These are phyloP conservation scores for Lyophyllum semitale DNA, from an alignment of 768 basidiomycete genomes.

Conservation along the genomic window DNA sequence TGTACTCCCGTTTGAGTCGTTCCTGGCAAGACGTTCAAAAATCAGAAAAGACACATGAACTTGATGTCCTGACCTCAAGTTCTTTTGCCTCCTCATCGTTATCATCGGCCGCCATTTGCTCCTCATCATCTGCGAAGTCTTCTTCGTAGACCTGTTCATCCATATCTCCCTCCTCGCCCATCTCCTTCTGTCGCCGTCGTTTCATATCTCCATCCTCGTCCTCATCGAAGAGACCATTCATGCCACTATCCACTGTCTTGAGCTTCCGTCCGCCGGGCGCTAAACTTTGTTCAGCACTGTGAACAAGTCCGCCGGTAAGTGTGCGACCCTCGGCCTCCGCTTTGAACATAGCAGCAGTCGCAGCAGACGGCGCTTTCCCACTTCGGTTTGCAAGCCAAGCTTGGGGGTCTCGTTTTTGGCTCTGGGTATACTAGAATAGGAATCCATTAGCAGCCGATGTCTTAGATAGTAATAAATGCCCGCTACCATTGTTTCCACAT, in stretches of 20 bases:
- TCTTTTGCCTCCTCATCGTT: constrained; percentile 88
- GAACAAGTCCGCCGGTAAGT: constrained; percentile 46
- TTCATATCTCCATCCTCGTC: constrained; percentile 59
- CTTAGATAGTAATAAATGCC: constrained; percentile 18
- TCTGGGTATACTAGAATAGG: constrained; percentile 45
- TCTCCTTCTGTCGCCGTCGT: constrained; percentile 54
- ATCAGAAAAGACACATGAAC: background rate
- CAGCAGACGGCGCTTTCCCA: constrained; percentile 59
- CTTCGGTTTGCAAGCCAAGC: constrained; percentile 69
- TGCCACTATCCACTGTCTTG: constrained; percentile 69
- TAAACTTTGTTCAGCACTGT: constrained; percentile 54
- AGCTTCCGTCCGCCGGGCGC: constrained; percentile 71
- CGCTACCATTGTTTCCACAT: constrained; percentile 65
- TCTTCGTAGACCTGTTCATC: constrained; percentile 86
- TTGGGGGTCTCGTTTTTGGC: constrained; percentile 76
- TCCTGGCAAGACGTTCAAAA: constrained; percentile 48
- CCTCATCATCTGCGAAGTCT: constrained; percentile 87
- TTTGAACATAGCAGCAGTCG: constrained; percentile 72
- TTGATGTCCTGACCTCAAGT: constrained; percentile 55
- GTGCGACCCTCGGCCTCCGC: constrained; percentile 54
- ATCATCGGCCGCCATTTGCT: constrained; percentile 68
- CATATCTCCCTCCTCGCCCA: constrained; percentile 76
- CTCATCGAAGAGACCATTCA: constrained; percentile 62
- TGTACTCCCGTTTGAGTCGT: constrained; percentile 82
- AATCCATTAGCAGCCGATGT: constrained; percentile 13